These are phyloP conservation scores for Auriscalpium microsporum DNA, from an alignment of 768 basidiomycete species.

Conservation along the genomic window DNA sequence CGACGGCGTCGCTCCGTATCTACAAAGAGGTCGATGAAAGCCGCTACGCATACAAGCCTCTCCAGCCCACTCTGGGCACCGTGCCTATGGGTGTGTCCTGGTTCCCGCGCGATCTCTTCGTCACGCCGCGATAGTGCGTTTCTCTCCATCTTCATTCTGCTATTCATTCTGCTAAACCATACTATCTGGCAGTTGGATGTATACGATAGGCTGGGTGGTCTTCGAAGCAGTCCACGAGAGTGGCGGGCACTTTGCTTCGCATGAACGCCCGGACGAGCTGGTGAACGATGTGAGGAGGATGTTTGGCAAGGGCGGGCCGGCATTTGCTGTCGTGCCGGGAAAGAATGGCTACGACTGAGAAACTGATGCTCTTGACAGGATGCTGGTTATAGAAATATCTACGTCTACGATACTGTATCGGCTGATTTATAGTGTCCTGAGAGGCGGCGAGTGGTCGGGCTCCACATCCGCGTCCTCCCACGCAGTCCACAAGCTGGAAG, in stretches of 20 bases:
- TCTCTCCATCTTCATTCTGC: background rate
- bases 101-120: slow-evolving; percentile 23
- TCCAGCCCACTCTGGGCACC: background rate
- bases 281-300: slow-evolving; percentile 1
- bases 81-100: slow-evolving; percentile 24
- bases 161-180: background rate
- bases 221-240: slow-evolving; percentile 17
- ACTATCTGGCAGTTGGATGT: slow-evolving; percentile 15
- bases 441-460: too few species aligned
- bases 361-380: too few species aligned
- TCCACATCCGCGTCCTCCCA: slow-evolving; percentile 42
- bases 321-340: background rate
- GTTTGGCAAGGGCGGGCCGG: slow-evolving; percentile 5
- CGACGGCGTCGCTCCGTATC: slow-evolving; percentile 23
- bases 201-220: slow-evolving; percentile 19
- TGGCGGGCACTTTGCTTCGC: slow-evolving; percentile 10
- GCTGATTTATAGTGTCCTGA: too few species aligned
- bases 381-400: too few species aligned
- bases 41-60: background rate
- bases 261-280: background rate
- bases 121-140: background rate
- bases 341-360: background rate
- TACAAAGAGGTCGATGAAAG: slow-evolving; percentile 22
- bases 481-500: slow-evolving; percentile 53
- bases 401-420: too few species aligned